These are phyloP conservation scores for Populus alba DNA, from an alignment of 345 rosid genomes.

Conservation along the genomic window DNA sequence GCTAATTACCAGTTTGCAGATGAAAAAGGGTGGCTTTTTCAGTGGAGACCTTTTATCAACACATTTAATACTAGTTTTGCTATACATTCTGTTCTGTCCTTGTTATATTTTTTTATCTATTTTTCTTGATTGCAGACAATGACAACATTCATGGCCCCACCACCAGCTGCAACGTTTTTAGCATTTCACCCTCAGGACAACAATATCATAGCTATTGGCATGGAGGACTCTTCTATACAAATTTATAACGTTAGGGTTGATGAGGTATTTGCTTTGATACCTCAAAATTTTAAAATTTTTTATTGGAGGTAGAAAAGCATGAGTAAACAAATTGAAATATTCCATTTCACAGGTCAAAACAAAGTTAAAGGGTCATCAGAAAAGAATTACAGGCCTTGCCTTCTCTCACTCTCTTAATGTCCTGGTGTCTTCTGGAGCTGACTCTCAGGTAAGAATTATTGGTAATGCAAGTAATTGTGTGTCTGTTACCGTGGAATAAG, in stretches of 20 bases:
- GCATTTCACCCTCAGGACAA: conserved; percentile 78
- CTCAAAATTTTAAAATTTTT: conserved; percentile 6
- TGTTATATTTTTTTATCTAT: neutral
- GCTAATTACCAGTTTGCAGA: neutral
- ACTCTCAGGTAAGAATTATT: conserved; percentile 55
- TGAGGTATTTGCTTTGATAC: conserved; percentile 44
- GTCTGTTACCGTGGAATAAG: neutral
- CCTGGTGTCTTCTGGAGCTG: conserved; percentile 90
- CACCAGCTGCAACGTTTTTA: conserved; percentile 76
- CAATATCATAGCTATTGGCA: conserved; percentile 77
- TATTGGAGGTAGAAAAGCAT: conserved; percentile 4
- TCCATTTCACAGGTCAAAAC: conserved; percentile 51
- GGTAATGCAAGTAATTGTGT: neutral
- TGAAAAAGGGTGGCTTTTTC: neutral
- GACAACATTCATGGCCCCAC: conserved; percentile 81
- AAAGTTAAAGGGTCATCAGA: conserved; percentile 76
- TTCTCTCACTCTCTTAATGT: conserved; percentile 66
- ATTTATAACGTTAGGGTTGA: conserved; percentile 61
- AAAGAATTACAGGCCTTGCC: conserved; percentile 86
- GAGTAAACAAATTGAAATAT: neutral
- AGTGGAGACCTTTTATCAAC: neutral
- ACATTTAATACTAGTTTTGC: neutral
- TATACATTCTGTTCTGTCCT: neutral
- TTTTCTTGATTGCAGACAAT: conserved; percentile 48
- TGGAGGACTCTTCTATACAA: conserved; percentile 74